A percentile compares a stretch with the other conserved stretches of the same genome.
phyloP scores from a whole-genome alignment of 2,329 filamentous ascomycete species.

The Fusarium armeniacum region DNA sequence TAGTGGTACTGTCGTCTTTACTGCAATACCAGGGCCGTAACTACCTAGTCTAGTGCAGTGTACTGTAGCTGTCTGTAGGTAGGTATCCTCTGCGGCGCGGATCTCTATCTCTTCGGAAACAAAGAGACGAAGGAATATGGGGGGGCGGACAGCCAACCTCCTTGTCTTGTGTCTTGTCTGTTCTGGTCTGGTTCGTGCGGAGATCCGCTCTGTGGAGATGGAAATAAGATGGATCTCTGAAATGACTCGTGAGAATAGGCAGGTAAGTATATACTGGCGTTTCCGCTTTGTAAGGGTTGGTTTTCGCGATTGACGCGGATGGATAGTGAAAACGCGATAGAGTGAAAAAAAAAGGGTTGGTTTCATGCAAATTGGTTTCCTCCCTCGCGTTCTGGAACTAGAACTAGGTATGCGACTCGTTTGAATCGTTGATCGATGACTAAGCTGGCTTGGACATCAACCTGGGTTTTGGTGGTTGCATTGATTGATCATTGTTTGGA shows the following conservation, averaged over 20 bases:
- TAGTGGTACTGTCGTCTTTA: not conserved
- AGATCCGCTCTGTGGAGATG: slow-evolving; percentile 34
- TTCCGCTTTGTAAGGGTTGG: not conserved
- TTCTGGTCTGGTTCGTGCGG: slow-evolving; percentile 31
- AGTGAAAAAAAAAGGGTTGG: slow-evolving; percentile 10
- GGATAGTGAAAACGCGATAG: not conserved
- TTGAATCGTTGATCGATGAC: slow-evolving; percentile 34
- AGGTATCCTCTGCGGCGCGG: slow-evolving; percentile 22
- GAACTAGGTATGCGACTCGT: slow-evolving; percentile 28
- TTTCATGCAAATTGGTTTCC: slow-evolving; percentile 22
- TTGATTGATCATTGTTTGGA: not conserved
- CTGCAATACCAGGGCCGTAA: too few species aligned
- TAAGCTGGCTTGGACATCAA: slow-evolving; percentile 23
- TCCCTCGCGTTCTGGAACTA: slow-evolving; percentile 27
- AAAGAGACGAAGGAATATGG: slow-evolving; percentile 27
- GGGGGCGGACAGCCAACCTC: not conserved
- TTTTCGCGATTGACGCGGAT: slow-evolving; percentile 4
- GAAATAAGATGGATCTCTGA: slow-evolving; percentile 22
- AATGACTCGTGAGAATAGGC: slow-evolving; percentile 4
- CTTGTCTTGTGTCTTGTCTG: not conserved
- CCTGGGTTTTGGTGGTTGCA: slow-evolving; percentile 23
- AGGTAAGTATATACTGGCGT: not conserved
- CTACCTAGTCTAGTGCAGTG: too few species aligned
- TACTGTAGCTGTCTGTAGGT: not conserved
- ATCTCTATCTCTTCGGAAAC: slow-evolving; percentile 22